phyloP scores from a whole-genome alignment of 169 alveolate species.

The Miamiensis avidus region DNA sequence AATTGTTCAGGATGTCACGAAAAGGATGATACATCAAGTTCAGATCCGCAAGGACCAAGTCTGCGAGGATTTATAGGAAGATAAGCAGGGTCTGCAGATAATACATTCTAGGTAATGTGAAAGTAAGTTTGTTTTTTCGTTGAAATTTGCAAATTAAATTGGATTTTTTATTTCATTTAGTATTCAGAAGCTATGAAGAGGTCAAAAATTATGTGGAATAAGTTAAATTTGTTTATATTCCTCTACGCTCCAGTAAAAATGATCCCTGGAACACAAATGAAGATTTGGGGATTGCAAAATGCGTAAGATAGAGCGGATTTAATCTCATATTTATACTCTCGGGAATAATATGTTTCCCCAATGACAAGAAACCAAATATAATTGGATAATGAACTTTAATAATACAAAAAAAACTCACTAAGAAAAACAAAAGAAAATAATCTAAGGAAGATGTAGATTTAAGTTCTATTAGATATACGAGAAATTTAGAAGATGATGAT shows the following conservation, averaged over 20 bases:
- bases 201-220: background rate
- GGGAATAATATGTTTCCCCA: background rate
- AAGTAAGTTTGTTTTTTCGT: too few relatives aligned
- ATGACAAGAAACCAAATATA: too few relatives aligned
- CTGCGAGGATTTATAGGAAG: background rate
- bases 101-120: background rate
- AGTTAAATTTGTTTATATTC: background rate
- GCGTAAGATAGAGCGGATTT: background rate
- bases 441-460: background rate
- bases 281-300: background rate
- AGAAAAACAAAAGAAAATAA: background rate
- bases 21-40: background rate
- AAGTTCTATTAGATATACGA: background rate
- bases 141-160: too few relatives aligned
- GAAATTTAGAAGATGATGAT: background rate
- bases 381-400: too few relatives aligned
- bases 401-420: too few relatives aligned
- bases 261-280: background rate
- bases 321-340: background rate
- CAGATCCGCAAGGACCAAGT: background rate
- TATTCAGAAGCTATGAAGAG: background rate
- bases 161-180: background rate
- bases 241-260: background rate
- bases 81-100: background rate
- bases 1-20: background rate